Conservation (phyloP, 257 asterid genomes). For the Datura wrightii region DNA sequence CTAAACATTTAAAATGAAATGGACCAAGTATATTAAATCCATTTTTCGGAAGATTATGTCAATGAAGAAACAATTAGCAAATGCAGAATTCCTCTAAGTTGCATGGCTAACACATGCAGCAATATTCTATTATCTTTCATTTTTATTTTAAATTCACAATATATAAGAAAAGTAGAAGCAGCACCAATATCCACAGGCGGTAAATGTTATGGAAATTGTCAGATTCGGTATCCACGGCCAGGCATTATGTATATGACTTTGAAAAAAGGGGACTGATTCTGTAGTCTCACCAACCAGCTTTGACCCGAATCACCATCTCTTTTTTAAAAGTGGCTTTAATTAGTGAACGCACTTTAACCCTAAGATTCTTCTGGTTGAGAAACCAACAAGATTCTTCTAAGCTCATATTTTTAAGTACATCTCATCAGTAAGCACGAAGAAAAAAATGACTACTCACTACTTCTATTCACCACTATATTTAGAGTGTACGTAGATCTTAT, state of each 20-base stretch:
- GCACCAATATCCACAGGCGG: neutral
- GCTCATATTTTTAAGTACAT: neutral
- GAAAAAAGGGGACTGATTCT: neutral
- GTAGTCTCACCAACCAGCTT: neutral
- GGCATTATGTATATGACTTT: neutral
- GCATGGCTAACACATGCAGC: neutral
- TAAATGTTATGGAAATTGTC: neutral
- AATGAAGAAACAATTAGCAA: neutral
- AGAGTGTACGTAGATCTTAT: no score
- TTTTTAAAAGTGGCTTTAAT: neutral
- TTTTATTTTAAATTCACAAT: neutral
- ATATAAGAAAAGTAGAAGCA: neutral
- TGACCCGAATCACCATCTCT: neutral
- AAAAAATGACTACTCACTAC: no score
- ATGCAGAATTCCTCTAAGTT: neutral
- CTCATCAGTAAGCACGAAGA: neutral
- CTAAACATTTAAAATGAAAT: neutral
- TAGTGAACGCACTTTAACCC: neutral
- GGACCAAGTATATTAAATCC: neutral
- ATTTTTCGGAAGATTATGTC: neutral
- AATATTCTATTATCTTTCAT: neutral
- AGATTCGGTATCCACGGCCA: neutral
- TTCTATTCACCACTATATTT: no score
- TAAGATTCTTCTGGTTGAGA: neutral
- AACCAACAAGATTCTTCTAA: neutral